Percentiles rank a stretch among this genome's conserved stretches.
Conservation (phyloP, 805 yeast species). For the Schwanniomyces pseudopolymorphus region DNA sequence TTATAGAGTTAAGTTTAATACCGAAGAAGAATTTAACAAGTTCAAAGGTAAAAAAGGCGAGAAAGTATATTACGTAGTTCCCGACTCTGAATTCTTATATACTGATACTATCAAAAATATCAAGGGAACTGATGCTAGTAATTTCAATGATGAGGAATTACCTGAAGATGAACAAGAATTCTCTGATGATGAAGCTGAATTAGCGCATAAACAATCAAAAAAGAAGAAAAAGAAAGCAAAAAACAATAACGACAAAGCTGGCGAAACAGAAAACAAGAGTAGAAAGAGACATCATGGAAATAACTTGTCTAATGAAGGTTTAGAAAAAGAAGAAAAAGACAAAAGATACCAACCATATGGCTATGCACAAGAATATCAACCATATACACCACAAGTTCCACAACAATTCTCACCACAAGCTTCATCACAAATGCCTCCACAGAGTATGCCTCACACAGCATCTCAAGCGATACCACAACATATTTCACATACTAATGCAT, state of each 20-base stretch:
- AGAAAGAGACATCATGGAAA: constrained; percentile 11
- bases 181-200: constrained; percentile 91
- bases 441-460: constrained; percentile 3
- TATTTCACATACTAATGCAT: background rate
- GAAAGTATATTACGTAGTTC: constrained; percentile 73
- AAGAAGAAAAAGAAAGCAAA: constrained; percentile 55
- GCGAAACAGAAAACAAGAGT: constrained; percentile 4
- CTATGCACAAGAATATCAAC: constrained; percentile 15
- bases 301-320: constrained; percentile 2
- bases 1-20: constrained; percentile 69
- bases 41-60: constrained; percentile 50
- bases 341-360: constrained; percentile 22
- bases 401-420: no score
- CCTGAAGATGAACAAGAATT: constrained; percentile 93
- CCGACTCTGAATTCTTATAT: constrained; percentile 73
- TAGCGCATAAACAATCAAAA: constrained; percentile 60
- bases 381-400: constrained; percentile 3
- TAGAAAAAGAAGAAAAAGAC: background rate
- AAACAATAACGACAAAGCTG: constrained; percentile 8
- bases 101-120: constrained; percentile 68
- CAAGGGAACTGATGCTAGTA: constrained; percentile 94
- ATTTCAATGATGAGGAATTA: constrained; percentile 90
- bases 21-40: constrained; percentile 47
- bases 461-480: background rate
- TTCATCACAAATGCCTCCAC: constrained; percentile 6